Conservation (phyloP, 2,329 filamentous ascomycete genomes). For the Paracamarosporium sp. region DNA sequence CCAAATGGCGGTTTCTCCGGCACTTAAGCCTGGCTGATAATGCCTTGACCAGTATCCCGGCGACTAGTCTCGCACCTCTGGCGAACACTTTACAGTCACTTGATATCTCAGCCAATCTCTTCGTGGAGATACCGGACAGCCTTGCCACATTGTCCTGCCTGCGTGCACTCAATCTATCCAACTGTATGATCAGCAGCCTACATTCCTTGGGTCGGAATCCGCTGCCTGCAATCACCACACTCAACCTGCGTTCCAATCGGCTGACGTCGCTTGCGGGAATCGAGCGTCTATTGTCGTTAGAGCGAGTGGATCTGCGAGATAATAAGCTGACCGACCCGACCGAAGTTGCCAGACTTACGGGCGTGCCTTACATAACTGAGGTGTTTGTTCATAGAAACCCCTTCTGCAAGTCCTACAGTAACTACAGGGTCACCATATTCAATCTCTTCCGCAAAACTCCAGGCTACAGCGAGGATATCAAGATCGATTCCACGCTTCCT, state of each 20-base stretch:
- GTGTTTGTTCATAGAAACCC: conserved; percentile 93
- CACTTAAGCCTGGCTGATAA: conserved; percentile 94
- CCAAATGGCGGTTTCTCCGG: conserved; percentile 93
- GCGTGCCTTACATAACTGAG: conserved; percentile 88
- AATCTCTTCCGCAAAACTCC: conserved; percentile 92
- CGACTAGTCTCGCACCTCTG: conserved; percentile 78
- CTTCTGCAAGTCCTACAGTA: conserved; percentile 84
- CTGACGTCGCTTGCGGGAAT: conserved; percentile 87
- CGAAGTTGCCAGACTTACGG: conserved; percentile 86
- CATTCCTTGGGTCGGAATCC: conserved; percentile 86
- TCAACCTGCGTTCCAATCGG: conserved; percentile 90
- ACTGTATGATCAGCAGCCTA: conserved; percentile 96
- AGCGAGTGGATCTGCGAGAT: conserved; percentile 88
- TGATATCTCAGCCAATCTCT: conserved; percentile 90
- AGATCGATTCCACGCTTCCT: conserved; percentile 84
- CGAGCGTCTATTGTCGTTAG: conserved; percentile 85
- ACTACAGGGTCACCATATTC: conserved; percentile 90
- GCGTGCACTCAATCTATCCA: conserved; percentile 90
- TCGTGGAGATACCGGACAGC: conserved; percentile 92
- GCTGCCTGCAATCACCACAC: conserved; percentile 87
- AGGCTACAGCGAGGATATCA: conserved; percentile 87
- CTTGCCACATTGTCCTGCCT: conserved; percentile 84
- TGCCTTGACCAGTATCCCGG: conserved; percentile 79
- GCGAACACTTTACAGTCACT: conserved; percentile 89
- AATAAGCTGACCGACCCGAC: conserved; percentile 90